Evolutionary conservation across 2,329 filamentous ascomycete species (phyloP), one percentile per base, ranked within the genome.

Genomic region (Curvularia verruculosa): DNA sequence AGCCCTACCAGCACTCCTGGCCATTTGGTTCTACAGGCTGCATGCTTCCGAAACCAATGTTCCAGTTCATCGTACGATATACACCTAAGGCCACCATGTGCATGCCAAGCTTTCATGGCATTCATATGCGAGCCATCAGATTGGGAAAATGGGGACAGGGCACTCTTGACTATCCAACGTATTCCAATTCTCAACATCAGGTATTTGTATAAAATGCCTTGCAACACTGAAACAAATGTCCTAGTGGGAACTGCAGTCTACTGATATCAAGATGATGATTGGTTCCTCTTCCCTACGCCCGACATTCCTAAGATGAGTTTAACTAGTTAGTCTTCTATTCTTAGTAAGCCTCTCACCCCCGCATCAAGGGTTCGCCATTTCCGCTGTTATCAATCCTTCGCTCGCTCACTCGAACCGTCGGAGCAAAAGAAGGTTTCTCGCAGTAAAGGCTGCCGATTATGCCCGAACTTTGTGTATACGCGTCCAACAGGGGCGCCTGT

Each of bases 51-150:
- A 45, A 6, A n/a, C n/a, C 26, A 24, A 40, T 26, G 29, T 15
- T 41, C 21, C 19, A 51, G 48, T 46, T 31, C 50, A 31, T 52
- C 53, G 34, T 52, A 56, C 40, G 34, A 56, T 43, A 29, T 29
- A 29, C 26, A 29, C 26, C n/a, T 15, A 23, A 46, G 40, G 24
- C n/a, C 40, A 34, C 34, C 28, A 18, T 50, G 26, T 26, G 28
- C 28, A 39, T 40, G 34, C 48, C 41, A 52, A 41, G 53, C 45
- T 48, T 15, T 18, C 43, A 18, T 37, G 31, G 23, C 21, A 23
- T 37, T 31, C n/a, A 37, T 29, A 7, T 15, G 12, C 28, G 13
- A 31, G 21, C 29, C 10, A 26, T 7, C 23, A 19, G 21, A 36
- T 31, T 24, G 24, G 12, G 24, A 6, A 18, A 12, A 43, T 9